phyloP scores from a whole-genome alignment of 805 yeast genomes.

The Teunomyces atbi region DNA sequence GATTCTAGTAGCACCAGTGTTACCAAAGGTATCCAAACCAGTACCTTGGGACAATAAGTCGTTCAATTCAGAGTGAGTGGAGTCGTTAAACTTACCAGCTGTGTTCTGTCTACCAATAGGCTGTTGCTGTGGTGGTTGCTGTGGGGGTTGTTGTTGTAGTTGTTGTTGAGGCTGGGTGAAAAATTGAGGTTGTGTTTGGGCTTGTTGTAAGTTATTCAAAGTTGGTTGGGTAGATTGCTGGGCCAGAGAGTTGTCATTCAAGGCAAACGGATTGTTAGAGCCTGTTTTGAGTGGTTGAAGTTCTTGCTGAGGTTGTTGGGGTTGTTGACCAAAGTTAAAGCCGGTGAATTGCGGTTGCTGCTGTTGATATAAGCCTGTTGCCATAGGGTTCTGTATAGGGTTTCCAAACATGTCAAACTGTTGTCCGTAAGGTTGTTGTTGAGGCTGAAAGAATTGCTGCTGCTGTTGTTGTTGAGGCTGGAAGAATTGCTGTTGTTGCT shows the following conservation, averaged over 20 bases:
- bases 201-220: not conserved
- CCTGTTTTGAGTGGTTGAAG: slow-evolving; percentile 64
- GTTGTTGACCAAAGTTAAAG: slow-evolving; percentile 19
- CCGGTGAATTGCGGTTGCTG: slow-evolving; percentile 26
- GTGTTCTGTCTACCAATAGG: slow-evolving; percentile 25
- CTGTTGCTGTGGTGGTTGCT: slow-evolving; percentile 19
- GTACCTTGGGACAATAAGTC: slow-evolving; percentile 79
- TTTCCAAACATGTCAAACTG: slow-evolving; percentile 67
- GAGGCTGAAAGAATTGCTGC: slow-evolving; percentile 10
- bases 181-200: slow-evolving; percentile 14
- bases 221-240: slow-evolving; percentile 2
- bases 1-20: slow-evolving; percentile 76
- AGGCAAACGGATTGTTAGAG: slow-evolving; percentile 76
- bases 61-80: slow-evolving; percentile 66
- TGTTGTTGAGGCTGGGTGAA: slow-evolving; percentile 20
- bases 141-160: slow-evolving; percentile 32
- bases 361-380: slow-evolving; percentile 52
- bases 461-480: slow-evolving; percentile 15
- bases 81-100: slow-evolving; percentile 36
- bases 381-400: slow-evolving; percentile 55
- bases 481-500: slow-evolving; percentile 20
- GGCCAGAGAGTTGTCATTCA: slow-evolving; percentile 19
- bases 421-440: slow-evolving; percentile 19
- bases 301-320: slow-evolving; percentile 33
- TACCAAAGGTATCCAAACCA: slow-evolving; percentile 92